Evolutionary conservation across 148 eudicot genomes (phyloP).

Genomic region (Diospyros lotus): DNA sequence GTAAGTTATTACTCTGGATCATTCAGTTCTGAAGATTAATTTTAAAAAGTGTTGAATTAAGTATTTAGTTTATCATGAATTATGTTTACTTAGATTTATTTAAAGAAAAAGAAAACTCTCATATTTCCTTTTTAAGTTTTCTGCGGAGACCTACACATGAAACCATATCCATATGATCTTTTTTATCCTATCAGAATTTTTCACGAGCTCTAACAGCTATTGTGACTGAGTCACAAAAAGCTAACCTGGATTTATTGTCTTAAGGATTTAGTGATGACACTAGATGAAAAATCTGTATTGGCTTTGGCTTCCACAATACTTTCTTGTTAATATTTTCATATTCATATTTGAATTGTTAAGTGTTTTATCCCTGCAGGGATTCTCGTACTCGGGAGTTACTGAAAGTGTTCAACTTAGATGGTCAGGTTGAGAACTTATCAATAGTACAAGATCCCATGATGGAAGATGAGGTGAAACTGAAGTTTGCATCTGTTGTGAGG

Average conservation of each 20-base stretch:
- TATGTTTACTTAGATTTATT: background rate
- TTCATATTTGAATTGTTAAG: background rate
- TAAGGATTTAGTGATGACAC: background rate
- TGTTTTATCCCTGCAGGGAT: constrained; percentile 54
- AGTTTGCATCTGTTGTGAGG: constrained; percentile 44
- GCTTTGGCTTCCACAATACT: background rate
- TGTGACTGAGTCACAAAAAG: background rate
- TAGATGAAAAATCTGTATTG: background rate
- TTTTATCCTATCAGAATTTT: background rate
- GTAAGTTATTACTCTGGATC: constrained; percentile 33
- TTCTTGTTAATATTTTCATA: background rate
- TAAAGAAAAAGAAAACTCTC: background rate
- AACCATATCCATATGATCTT: background rate
- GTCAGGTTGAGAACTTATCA: constrained; percentile 72
- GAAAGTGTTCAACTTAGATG: constrained; percentile 82
- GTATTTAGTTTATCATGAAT: background rate
- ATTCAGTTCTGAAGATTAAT: no score
- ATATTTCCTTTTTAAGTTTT: background rate
- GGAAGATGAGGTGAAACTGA: constrained; percentile 68
- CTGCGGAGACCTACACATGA: background rate
- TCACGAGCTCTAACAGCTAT: background rate
- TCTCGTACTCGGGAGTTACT: constrained; percentile 80
- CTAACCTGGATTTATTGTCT: background rate
- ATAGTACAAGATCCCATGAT: constrained; percentile 42
- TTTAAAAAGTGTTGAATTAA: background rate